A percentile compares a stretch with the other conserved stretches of the same genome.
These are phyloP conservation scores for Myriosclerotinia scirpicola DNA, from an alignment of 2,329 filamentous ascomycete species.

Conservation along the genomic window DNA sequence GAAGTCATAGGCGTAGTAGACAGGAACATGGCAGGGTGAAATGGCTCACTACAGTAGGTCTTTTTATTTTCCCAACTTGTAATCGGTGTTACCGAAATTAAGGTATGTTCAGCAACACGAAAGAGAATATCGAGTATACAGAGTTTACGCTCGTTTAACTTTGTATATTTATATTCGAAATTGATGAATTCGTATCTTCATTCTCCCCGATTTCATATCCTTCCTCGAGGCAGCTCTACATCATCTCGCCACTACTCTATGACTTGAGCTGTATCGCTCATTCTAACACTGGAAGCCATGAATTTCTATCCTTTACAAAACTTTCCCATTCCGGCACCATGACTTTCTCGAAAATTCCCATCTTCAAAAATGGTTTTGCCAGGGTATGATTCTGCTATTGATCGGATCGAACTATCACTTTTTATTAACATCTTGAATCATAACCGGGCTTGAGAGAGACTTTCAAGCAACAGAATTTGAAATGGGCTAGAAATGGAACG, in stretches of 20 bases:
- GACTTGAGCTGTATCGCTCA: slow-evolving; percentile 29
- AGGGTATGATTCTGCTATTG: slow-evolving; percentile 43
- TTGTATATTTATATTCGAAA: no score
- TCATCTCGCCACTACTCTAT: slow-evolving; percentile 27
- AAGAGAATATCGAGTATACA: no score
- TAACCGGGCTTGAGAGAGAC: no score
- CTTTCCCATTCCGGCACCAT: slow-evolving; percentile 48
- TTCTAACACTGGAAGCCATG: slow-evolving; percentile 40
- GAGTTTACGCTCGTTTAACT: no score
- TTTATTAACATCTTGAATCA: not conserved
- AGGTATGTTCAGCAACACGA: no score
- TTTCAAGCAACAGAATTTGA: not conserved
- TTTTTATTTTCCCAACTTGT: no score
- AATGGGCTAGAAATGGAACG: not conserved
- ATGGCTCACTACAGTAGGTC: no score
- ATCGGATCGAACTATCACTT: slow-evolving; percentile 47
- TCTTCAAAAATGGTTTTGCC: slow-evolving; percentile 50
- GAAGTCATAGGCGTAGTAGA: no score
- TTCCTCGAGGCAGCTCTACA: not conserved
- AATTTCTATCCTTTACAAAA: slow-evolving; percentile 47
- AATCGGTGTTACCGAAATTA: no score
- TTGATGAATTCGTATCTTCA: no score
- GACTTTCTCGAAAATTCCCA: slow-evolving; percentile 51
- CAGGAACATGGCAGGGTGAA: no score
- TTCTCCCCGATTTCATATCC: no score